Conservation (phyloP, 2,329 filamentous ascomycete genomes). For the Orbilia oligospora region DNA sequence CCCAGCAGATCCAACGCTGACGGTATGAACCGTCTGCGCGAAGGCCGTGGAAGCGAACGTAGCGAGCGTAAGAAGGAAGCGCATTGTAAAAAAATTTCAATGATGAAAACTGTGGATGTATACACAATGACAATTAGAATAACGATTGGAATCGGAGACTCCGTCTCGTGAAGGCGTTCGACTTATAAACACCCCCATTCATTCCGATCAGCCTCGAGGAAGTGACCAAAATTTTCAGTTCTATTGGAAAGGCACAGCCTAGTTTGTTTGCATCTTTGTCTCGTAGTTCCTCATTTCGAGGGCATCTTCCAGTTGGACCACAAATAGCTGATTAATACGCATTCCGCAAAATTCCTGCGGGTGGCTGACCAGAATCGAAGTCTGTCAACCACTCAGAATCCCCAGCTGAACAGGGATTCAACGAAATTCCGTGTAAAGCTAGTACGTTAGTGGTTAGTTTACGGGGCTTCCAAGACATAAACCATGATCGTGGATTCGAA, state of each 20-base stretch:
- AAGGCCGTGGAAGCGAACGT: slow-evolving; percentile 28
- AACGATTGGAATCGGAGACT: background rate
- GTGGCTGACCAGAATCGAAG: slow-evolving; percentile 36
- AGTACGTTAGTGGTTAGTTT: slow-evolving; percentile 1
- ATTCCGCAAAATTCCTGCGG: slow-evolving; percentile 19
- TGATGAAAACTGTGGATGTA: background rate
- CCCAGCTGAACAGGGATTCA: background rate
- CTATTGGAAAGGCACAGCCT: background rate
- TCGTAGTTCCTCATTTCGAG: background rate
- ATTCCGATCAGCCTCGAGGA: background rate
- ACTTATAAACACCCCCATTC: background rate
- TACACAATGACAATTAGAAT: background rate
- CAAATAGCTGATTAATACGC: slow-evolving; percentile 25
- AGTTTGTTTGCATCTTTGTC: background rate
- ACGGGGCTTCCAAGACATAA: background rate
- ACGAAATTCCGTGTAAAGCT: background rate
- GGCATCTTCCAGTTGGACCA: slow-evolving; percentile 7
- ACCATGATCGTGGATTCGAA: background rate
- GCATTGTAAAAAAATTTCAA: slow-evolving; percentile 16
- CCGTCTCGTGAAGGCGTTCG: background rate
- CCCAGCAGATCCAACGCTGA: slow-evolving; percentile 72
- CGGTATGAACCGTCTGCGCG: slow-evolving; percentile 72
- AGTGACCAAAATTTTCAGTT: background rate
- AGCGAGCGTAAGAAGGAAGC: slow-evolving; percentile 27
- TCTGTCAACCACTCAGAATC: background rate